Percentiles rank a stretch among this genome's conserved stretches.
phyloP scores from a whole-genome alignment of 2,329 filamentous ascomycete genomes.

The Penicillium sp. region DNA sequence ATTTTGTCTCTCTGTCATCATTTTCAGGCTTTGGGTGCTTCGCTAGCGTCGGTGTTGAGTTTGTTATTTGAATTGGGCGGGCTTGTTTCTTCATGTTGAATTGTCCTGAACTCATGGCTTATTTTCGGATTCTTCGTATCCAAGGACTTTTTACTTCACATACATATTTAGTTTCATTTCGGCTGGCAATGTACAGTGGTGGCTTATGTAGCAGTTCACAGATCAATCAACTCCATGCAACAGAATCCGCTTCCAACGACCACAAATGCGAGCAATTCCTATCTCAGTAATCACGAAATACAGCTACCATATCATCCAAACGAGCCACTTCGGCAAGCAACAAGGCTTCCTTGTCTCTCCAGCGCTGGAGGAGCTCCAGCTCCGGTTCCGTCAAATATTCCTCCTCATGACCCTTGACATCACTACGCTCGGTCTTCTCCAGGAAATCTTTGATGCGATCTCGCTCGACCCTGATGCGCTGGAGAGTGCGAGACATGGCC shows the following conservation, averaged over 20 bases:
- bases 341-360: constrained; percentile 59
- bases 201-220: no score
- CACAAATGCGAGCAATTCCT: neutral
- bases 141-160: no score
- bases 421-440: constrained; percentile 73
- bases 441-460: constrained; percentile 66
- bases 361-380: constrained; percentile 60
- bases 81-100: neutral
- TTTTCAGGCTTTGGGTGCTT: neutral
- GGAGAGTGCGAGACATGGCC: constrained; percentile 75
- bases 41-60: constrained; percentile 10
- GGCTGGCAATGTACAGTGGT: no score
- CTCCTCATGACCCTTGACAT: constrained; percentile 78
- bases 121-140: neutral
- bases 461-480: constrained; percentile 72
- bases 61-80: neutral
- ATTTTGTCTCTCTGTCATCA: no score
- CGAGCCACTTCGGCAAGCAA: constrained; percentile 72
- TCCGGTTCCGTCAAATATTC: constrained; percentile 71
- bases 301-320: constrained; percentile 76
- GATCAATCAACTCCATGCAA: neutral
- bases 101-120: no score
- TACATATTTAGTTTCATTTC: no score
- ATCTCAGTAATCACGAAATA: constrained; percentile 68
- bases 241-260: neutral